Conservation (phyloP, 768 basidiomycete species). For the Boletellus sp. region DNA sequence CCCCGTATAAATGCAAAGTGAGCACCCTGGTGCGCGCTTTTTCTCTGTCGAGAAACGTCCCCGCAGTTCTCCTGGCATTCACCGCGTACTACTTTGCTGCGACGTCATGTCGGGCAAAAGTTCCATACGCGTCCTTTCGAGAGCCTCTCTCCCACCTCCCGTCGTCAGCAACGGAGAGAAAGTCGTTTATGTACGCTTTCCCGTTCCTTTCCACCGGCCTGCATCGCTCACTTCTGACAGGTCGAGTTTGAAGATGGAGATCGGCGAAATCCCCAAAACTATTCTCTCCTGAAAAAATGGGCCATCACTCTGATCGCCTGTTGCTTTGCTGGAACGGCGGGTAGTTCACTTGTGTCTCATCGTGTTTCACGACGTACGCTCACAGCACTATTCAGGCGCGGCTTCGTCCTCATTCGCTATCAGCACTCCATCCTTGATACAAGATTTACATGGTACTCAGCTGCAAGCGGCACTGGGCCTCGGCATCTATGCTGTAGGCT, state of each 20-base stretch:
- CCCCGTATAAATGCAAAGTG: no score
- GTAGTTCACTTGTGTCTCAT: not conserved
- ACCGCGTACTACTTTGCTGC: no score
- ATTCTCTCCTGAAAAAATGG: conserved; percentile 40
- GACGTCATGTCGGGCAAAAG: conserved; percentile 12
- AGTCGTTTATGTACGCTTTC: conserved; percentile 8
- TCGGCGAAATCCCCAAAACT: conserved; percentile 37
- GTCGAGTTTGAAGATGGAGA: conserved; percentile 40
- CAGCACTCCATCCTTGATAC: conserved; percentile 53
- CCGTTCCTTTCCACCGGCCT: not conserved
- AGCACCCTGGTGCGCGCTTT: no score
- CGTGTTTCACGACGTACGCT: not conserved
- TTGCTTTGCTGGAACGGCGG: conserved; percentile 21
- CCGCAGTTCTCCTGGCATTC: no score
- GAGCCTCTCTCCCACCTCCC: not conserved
- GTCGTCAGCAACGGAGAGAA: conserved; percentile 1
- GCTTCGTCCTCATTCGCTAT: conserved; percentile 49
- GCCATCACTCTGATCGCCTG: conserved; percentile 32
- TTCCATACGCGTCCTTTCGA: not conserved
- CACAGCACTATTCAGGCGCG: conserved; percentile 37
- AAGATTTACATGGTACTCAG: conserved; percentile 39
- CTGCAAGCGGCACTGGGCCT: conserved; percentile 47
- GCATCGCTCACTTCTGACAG: conserved; percentile 21
- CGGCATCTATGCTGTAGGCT: conserved; percentile 55
- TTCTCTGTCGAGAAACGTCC: no score